Percentiles rank a stretch among this genome's conserved stretches.
Evolutionary conservation across 805 yeast species (phyloP).

Genomic region (Schwanniomyces occidentalis): DNA sequence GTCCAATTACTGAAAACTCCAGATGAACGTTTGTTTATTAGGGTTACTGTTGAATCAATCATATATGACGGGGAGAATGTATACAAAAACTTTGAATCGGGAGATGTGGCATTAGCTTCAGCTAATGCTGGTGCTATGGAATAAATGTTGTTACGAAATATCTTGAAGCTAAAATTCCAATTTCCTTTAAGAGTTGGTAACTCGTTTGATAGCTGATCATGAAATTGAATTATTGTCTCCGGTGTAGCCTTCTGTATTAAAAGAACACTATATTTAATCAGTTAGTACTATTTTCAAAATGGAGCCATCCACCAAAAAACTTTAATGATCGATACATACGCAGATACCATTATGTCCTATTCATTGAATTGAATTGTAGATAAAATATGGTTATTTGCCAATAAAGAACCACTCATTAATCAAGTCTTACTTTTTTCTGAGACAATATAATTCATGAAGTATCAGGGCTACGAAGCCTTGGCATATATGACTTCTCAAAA

Average conservation of each 20-base stretch:
- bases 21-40: constrained; percentile 43
- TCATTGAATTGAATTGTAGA: too few species aligned
- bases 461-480: too few species aligned
- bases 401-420: too few species aligned
- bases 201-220: constrained; percentile 68
- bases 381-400: too few species aligned
- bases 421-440: too few species aligned
- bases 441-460: too few species aligned
- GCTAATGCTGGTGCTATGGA: constrained; percentile 42
- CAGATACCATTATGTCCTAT: constrained; percentile 39
- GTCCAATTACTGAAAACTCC: constrained; percentile 38
- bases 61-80: constrained; percentile 53
- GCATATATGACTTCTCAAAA: too few species aligned
- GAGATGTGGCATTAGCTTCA: constrained; percentile 25
- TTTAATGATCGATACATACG: constrained; percentile 31
- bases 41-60: constrained; percentile 46
- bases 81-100: constrained; percentile 48
- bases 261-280: constrained; percentile 26
- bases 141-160: constrained; percentile 64
- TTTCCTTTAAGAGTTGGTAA: constrained; percentile 60
- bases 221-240: constrained; percentile 64
- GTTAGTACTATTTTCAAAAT: constrained; percentile 5
- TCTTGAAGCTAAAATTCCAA: constrained; percentile 70
- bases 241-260: constrained; percentile 47
- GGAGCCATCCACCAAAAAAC: not conserved